These are phyloP conservation scores for Chenopodium album DNA, from an alignment of 148 eudicot species.

Conservation along the genomic window DNA sequence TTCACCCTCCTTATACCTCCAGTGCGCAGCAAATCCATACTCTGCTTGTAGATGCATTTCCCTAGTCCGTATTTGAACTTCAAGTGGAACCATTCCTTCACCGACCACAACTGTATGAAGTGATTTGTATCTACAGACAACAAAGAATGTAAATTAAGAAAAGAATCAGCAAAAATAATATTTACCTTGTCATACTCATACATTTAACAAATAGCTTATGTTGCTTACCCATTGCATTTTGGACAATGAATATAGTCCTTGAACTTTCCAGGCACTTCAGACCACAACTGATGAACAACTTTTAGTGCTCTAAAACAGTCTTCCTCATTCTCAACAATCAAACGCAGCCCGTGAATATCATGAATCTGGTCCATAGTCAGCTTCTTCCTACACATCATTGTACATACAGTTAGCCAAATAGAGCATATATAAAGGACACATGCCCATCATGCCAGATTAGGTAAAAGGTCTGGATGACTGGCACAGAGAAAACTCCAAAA, in stretches of 20 bases:
- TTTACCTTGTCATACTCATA: background rate
- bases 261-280: constrained; percentile 81
- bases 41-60: constrained; percentile 95
- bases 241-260: constrained; percentile 86
- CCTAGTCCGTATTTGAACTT: constrained; percentile 91
- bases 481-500: background rate
- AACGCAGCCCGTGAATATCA: constrained; percentile 84
- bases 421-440: background rate
- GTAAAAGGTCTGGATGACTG: background rate
- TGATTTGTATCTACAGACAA: constrained; percentile 63
- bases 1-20: constrained; percentile 96
- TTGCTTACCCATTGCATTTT: constrained; percentile 79
- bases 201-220: constrained; percentile 37
- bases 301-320: constrained; percentile 82
- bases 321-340: constrained; percentile 86
- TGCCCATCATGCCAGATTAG: background rate
- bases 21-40: constrained; percentile 94
- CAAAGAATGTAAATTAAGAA: background rate
- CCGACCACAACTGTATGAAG: constrained; percentile 84
- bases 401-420: constrained; percentile 7
- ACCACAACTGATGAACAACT: constrained; percentile 77
- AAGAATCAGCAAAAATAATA: background rate
- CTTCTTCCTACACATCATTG: constrained; percentile 61
- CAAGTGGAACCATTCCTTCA: constrained; percentile 74
- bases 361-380: constrained; percentile 80